Conservation (phyloP, 1,139 yeast genomes). For the Suhomyces panamericanus region DNA sequence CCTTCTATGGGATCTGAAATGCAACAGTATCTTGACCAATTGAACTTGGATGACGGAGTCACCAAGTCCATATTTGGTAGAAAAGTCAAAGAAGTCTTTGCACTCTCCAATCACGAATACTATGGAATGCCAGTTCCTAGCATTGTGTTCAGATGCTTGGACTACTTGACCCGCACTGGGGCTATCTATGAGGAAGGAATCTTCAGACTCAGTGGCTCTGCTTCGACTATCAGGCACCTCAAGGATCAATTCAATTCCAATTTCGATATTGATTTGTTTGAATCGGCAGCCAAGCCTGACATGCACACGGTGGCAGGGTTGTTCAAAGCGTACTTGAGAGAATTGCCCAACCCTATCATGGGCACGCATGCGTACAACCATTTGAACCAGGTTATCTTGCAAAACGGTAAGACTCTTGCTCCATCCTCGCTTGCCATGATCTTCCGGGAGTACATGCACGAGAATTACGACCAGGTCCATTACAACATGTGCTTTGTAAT, state of each 20-base stretch:
- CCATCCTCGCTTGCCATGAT: slow-evolving; percentile 29
- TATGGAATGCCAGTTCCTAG: slow-evolving; percentile 64
- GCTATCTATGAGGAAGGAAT: slow-evolving; percentile 89
- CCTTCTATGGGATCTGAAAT: slow-evolving; percentile 16
- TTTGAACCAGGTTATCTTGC: slow-evolving; percentile 29
- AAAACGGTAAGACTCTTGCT: slow-evolving; percentile 12
- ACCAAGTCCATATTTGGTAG: slow-evolving; percentile 62
- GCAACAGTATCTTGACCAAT: slow-evolving; percentile 40
- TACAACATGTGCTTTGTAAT: slow-evolving; percentile 63
- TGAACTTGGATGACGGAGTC: slow-evolving; percentile 39
- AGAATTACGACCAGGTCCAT: slow-evolving; percentile 44
- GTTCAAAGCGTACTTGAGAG: slow-evolving; percentile 71
- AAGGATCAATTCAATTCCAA: slow-evolving; percentile 66
- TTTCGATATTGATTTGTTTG: slow-evolving; percentile 67
- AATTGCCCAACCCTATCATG: slow-evolving; percentile 64
- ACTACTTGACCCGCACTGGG: slow-evolving; percentile 61
- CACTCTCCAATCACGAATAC: slow-evolving; percentile 48
- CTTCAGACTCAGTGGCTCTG: slow-evolving; percentile 88
- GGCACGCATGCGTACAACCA: slow-evolving; percentile 49
- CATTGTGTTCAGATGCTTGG: slow-evolving; percentile 74
- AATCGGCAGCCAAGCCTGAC: slow-evolving; percentile 48
- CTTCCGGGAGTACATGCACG: slow-evolving; percentile 34
- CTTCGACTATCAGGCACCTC: slow-evolving; percentile 69
- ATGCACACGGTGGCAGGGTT: slow-evolving; percentile 80
- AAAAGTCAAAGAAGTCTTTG: slow-evolving; percentile 54